These are phyloP conservation scores for Oryza glaberrima DNA, from an alignment of 176 grass and related monocot species.

Conservation along the genomic window DNA sequence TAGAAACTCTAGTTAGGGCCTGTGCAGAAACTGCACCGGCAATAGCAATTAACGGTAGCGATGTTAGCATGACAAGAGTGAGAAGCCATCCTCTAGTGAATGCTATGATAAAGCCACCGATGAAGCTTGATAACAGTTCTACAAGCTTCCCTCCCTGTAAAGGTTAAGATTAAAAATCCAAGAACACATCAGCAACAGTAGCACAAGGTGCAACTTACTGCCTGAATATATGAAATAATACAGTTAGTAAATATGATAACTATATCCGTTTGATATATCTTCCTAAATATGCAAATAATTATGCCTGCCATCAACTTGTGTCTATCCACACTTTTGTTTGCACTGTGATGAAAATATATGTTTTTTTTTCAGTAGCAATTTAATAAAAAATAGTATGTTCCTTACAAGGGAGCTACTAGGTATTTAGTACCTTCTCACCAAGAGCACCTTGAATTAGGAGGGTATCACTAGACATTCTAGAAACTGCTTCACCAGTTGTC, in stretches of 20 bases:
- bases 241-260: background rate
- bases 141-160: slow-evolving; percentile 77
- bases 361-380: background rate
- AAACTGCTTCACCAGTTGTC: slow-evolving; percentile 60
- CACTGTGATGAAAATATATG: slow-evolving; percentile 1
- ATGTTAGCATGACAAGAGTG: slow-evolving; percentile 73
- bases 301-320: background rate
- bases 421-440: slow-evolving; percentile 56
- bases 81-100: slow-evolving; percentile 82
- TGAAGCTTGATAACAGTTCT: slow-evolving; percentile 50
- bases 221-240: slow-evolving; percentile 10
- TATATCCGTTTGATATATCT: background rate
- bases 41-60: slow-evolving; percentile 54
- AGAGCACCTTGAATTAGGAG: slow-evolving; percentile 60
- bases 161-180: slow-evolving; percentile 12
- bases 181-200: background rate
- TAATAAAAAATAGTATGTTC: background rate
- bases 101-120: slow-evolving; percentile 74
- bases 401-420: background rate
- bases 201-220: background rate
- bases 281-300: background rate
- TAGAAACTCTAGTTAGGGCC: slow-evolving; percentile 55
- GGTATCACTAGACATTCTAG: slow-evolving; percentile 58
- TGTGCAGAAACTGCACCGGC: slow-evolving; percentile 51
- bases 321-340: background rate